Evolutionary conservation across 345 rosid genomes (phyloP).

Genomic region (Citrus cavaleriei): DNA sequence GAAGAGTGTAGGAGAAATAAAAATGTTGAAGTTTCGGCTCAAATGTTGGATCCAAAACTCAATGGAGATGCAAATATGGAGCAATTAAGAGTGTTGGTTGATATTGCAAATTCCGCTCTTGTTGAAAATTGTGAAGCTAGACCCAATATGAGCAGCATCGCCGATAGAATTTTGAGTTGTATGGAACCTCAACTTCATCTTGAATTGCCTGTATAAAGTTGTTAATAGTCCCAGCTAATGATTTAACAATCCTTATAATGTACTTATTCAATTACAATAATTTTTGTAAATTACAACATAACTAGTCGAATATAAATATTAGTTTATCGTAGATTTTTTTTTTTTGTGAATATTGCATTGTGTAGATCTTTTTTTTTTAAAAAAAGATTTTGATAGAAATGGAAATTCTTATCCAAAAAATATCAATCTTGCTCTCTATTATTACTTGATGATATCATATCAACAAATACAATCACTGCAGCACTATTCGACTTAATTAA

Average conservation of each 20-base stretch:
- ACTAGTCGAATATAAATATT: too few relatives aligned
- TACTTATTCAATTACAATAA: background rate
- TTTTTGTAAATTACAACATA: too few relatives aligned
- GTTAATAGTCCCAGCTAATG: too few relatives aligned
- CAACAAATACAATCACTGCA: too few relatives aligned
- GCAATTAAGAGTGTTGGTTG: constrained; percentile 30
- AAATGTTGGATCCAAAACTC: constrained; percentile 40
- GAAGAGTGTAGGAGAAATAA: constrained; percentile 16
- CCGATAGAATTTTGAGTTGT: constrained; percentile 21
- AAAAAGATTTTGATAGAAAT: too few relatives aligned
- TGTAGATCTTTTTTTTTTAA: too few relatives aligned
- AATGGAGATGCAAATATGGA: constrained; percentile 23
- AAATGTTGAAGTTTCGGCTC: constrained; percentile 15
- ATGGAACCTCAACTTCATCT: constrained; percentile 10
- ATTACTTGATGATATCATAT: too few relatives aligned
- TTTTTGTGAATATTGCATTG: too few relatives aligned
- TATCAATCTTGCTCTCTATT: too few relatives aligned
- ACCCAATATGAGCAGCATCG: constrained; percentile 30
- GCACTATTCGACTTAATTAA: too few relatives aligned
- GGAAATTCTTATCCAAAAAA: too few relatives aligned
- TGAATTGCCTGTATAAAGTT: constrained; percentile 16
- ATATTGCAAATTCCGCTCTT: constrained; percentile 28
- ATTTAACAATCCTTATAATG: background rate
- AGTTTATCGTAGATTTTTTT: too few relatives aligned
- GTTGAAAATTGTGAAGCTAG: constrained; percentile 33